These are phyloP conservation scores for Cardamine chenopodiifolia DNA, from an alignment of 345 rosid genomes.

Conservation along the genomic window DNA sequence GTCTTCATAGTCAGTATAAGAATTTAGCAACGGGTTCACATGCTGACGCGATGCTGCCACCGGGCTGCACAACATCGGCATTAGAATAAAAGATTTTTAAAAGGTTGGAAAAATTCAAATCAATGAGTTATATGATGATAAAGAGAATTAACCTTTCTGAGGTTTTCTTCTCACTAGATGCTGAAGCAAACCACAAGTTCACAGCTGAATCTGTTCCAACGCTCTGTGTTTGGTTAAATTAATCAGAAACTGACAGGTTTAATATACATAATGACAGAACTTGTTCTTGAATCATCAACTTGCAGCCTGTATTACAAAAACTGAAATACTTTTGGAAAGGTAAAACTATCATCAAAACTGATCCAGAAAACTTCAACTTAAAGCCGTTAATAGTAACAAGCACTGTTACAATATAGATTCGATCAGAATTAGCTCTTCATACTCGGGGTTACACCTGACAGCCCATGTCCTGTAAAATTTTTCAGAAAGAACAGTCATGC, in stretches of 20 bases:
- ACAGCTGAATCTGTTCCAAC: conserved; percentile 90
- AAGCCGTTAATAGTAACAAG: neutral
- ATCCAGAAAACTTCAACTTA: neutral
- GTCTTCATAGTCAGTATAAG: conserved; percentile 86
- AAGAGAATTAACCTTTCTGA: conserved; percentile 56
- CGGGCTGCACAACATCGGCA: conserved; percentile 37
- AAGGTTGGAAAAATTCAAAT: conserved; percentile 5
- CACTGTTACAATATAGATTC: conserved; percentile 19
- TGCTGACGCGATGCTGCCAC: conserved; percentile 45
- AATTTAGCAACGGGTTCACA: conserved; percentile 54
- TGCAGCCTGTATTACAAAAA: neutral
- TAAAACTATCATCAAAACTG: neutral
- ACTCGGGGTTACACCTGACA: conserved; percentile 81
- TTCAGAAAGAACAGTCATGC: neutral
- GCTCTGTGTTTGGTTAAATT: conserved; percentile 55
- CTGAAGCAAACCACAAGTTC: conserved; percentile 78
- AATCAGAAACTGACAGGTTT: conserved; percentile 5
- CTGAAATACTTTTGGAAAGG: neutral
- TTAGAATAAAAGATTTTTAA: neutral
- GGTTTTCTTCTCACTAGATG: conserved; percentile 49
- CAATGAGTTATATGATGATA: neutral
- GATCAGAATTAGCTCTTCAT: conserved; percentile 75
- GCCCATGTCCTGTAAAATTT: conserved; percentile 78
- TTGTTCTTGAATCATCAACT: neutral
- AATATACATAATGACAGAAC: neutral